Percentiles rank a stretch among this genome's conserved stretches.
Evolutionary conservation across 2,329 filamentous ascomycete species (phyloP).

Genomic region (Hypoxylon sp.): DNA sequence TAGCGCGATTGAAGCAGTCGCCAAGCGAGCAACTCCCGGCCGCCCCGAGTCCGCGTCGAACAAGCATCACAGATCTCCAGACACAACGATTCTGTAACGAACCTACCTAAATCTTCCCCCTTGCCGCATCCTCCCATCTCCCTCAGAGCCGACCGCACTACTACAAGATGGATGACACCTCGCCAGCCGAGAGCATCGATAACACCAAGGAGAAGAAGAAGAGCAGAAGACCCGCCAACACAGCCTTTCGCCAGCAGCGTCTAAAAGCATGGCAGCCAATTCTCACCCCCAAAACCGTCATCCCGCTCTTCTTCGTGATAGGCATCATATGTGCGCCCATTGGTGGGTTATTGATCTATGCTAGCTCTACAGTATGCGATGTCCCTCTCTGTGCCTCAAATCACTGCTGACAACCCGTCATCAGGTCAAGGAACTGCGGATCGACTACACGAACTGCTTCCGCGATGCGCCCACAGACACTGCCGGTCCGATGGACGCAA

Average conservation of each 20-base stretch:
- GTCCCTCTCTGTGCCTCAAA: background rate
- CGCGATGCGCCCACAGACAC: slow-evolving; percentile 64
- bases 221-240: slow-evolving; percentile 93
- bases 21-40: slow-evolving; percentile 26
- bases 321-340: slow-evolving; percentile 93
- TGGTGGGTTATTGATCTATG: slow-evolving; percentile 87
- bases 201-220: slow-evolving; percentile 82
- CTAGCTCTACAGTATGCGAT: slow-evolving; percentile 79
- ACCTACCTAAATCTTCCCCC: background rate
- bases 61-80: slow-evolving; percentile 13
- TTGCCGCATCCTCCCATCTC: background rate
- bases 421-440: slow-evolving; percentile 88
- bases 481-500: slow-evolving; percentile 66
- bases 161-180: slow-evolving; percentile 64
- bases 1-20: slow-evolving; percentile 22
- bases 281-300: slow-evolving; percentile 86
- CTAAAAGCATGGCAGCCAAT: slow-evolving; percentile 99
- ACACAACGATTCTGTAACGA: slow-evolving; percentile 1
- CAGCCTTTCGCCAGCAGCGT: slow-evolving; percentile 95
- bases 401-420: slow-evolving; percentile 37
- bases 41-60: slow-evolving; percentile 26
- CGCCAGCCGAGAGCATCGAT: slow-evolving; percentile 65
- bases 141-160: background rate
- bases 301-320: slow-evolving; percentile 78
- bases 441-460: slow-evolving; percentile 90